Base-by-base conservation (phyloP, 306 rosid genomes). In the Oemleria cerasiformis region DNA sequence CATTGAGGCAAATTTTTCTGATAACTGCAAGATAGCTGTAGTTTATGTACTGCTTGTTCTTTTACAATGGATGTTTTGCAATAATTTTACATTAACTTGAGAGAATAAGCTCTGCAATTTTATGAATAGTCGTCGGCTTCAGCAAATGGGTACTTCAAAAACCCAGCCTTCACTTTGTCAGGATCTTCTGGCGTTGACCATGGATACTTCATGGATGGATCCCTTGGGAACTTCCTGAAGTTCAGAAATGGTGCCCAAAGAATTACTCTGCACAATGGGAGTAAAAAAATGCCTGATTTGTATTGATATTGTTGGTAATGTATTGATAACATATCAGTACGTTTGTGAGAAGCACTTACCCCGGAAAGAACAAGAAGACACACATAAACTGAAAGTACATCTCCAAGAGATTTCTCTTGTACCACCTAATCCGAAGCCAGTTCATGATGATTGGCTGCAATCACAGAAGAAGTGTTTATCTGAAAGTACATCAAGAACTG, bases 221-320 rank as follows among this genome's bases (percentile, higher is more conserved):
- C 99, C 20, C 96, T 54, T 7, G 99, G 99, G 66, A 94, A 84
- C 82, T 87, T 94, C 77, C 99, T 87, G 88, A 87, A 88, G 88
- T 94, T 94, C 65, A 94, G 75, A 82, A 94, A 91, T 63, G 99
- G 99, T 63, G 96, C 99, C 97, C 97, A 94, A 17, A 91, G 78
- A n/a, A 91, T 42, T 48, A 91, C 48, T 12, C 97, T 94, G 88
- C 89, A 78, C 71, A 30, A 47, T 42, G 54, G 57, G 39, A 21
- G 12, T 55, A 67, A 63, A 7, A 11, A 65, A 19, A n/a, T n/a
- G n/a, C n/a, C n/a, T n/a, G n/a, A n/a, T n/a, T n/a, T n/a, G n/a
- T n/a, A n/a, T n/a, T n/a, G n/a, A n/a, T n/a, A n/a, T n/a, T n/a
- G n/a, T 2, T 9, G 14, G 61, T 9, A 25, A 25, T 25, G 1